Evolutionary conservation across 805 yeast species (phyloP).

Genomic region (Wickerhamomyces subpelliculosus): DNA sequence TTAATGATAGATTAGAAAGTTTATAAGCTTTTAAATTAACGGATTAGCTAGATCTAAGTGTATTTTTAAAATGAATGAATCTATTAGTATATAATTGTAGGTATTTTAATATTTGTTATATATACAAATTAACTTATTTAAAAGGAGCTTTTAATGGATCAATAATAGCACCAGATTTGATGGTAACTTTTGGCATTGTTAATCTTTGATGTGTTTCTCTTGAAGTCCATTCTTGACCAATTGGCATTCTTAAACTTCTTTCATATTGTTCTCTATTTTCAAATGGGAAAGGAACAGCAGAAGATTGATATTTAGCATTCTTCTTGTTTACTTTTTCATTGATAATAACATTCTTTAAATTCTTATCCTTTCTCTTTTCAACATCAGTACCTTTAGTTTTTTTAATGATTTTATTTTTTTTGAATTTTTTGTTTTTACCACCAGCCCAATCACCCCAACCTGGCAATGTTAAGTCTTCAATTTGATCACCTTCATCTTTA

Average conservation of each 20-base stretch:
- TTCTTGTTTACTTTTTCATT: constrained; percentile 84
- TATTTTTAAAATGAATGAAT: no score
- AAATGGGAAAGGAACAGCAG: constrained; percentile 91
- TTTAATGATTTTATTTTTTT: constrained; percentile 58
- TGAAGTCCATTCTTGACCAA: constrained; percentile 95
- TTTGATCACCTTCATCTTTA: constrained; percentile 80
- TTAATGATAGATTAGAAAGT: constrained; percentile 92
- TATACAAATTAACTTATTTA: constrained; percentile 28
- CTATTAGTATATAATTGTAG: neutral
- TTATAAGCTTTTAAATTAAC: constrained; percentile 37
- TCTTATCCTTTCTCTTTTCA: constrained; percentile 72
- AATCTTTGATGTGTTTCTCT: constrained; percentile 79
- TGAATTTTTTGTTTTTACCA: constrained; percentile 34
- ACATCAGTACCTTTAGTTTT: constrained; percentile 70
- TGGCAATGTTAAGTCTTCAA: constrained; percentile 78
- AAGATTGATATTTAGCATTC: constrained; percentile 76
- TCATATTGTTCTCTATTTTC: constrained; percentile 94
- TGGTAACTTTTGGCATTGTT: constrained; percentile 82
- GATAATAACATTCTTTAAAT: constrained; percentile 74
- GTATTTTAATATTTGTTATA: neutral
- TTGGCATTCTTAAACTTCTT: constrained; percentile 87
- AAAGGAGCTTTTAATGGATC: constrained; percentile 90
- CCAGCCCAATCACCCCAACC: constrained; percentile 99
- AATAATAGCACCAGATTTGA: constrained; percentile 82
- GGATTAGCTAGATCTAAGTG: no score